Percentiles rank a stretch among this genome's conserved stretches.
phyloP scores from a whole-genome alignment of 148 eudicot species.

The Vaccinium macrocarpon region DNA sequence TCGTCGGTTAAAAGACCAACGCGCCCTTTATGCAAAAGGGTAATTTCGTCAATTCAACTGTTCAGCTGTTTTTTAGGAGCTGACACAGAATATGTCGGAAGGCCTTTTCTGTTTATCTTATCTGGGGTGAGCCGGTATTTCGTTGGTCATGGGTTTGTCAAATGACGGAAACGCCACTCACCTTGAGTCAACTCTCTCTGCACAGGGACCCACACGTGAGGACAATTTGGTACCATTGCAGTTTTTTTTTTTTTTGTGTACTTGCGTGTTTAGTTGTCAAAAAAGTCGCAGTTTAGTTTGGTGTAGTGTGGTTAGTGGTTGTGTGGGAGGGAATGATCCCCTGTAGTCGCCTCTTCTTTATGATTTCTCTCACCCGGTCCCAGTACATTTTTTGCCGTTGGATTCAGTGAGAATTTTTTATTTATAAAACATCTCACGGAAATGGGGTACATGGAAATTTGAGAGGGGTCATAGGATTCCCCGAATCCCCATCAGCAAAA shows the following conservation, averaged over 20 bases:
- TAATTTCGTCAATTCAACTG: not conserved
- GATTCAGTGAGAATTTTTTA: not conserved
- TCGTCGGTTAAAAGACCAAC: not conserved
- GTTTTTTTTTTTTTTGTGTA: not conserved
- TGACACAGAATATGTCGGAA: not conserved
- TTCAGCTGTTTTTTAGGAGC: not conserved
- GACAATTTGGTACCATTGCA: not conserved
- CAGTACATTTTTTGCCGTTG: no score
- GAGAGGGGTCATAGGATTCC: not conserved
- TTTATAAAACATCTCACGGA: not conserved
- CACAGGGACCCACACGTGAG: not conserved
- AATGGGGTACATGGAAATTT: not conserved
- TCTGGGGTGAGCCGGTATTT: not conserved
- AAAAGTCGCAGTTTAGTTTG: constrained; percentile 12
- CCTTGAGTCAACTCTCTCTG: not conserved
- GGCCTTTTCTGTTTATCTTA: not conserved
- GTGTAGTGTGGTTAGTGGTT: constrained; percentile 17
- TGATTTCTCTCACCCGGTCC: not conserved
- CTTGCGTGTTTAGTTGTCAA: constrained; percentile 11
- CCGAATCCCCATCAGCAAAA: not conserved
- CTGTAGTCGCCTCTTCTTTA: not conserved
- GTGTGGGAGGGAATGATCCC: not conserved
- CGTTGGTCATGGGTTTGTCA: constrained; percentile 7
- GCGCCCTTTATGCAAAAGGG: not conserved
- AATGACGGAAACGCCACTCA: constrained; percentile 7